Conservation (phyloP, 805 yeast genomes). For the Lipomyces lipofer region DNA sequence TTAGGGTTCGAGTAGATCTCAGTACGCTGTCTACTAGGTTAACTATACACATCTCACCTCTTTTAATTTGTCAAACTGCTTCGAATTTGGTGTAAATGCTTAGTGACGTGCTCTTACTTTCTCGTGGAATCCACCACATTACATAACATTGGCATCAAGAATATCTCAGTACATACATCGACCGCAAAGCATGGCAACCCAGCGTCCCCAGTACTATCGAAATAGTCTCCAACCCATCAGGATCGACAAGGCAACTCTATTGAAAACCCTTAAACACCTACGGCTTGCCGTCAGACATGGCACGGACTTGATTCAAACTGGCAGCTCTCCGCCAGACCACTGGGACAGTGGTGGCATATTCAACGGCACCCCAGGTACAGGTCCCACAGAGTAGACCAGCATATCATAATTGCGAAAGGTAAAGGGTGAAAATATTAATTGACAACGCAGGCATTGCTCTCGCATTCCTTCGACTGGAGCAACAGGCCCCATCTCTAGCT, state of each 20-base stretch:
- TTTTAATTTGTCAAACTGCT: not conserved
- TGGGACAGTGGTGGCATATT: not conserved
- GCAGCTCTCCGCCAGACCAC: not conserved
- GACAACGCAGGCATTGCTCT: not conserved
- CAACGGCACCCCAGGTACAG: not conserved
- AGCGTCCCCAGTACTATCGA: not conserved
- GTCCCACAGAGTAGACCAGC: not conserved
- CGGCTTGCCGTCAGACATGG: not conserved
- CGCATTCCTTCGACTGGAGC: slow-evolving; percentile 1
- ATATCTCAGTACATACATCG: not conserved
- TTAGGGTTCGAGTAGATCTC: too few relatives aligned
- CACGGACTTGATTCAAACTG: not conserved
- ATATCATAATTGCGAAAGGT: not conserved
- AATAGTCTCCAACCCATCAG: not conserved
- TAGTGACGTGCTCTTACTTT: not conserved
- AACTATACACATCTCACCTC: not conserved
- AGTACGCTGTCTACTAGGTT: too few relatives aligned
- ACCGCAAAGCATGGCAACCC: not conserved
- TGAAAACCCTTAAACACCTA: not conserved
- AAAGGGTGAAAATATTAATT: not conserved
- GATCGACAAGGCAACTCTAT: not conserved
- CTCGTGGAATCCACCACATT: not conserved
- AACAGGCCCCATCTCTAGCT: not conserved
- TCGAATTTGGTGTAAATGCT: not conserved
- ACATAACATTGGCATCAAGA: not conserved